Evolutionary conservation across 2,329 filamentous ascomycete genomes (phyloP).

Genomic region (Plenodomus lindquistii): DNA sequence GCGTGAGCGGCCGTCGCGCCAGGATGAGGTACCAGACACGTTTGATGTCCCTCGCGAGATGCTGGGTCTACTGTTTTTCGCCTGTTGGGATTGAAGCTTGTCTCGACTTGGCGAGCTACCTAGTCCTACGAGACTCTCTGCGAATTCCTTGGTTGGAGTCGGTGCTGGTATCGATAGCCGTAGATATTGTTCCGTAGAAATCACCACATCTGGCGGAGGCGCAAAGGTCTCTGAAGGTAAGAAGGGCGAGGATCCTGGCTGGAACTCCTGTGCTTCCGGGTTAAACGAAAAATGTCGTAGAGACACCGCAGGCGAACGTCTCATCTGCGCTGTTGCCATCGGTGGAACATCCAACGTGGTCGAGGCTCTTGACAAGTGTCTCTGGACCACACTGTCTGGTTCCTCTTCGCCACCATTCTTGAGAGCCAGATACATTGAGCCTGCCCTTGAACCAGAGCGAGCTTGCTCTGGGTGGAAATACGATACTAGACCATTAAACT

Average conservation of each 20-base stretch:
- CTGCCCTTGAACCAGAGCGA: conserved; percentile 31
- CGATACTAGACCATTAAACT: conserved; percentile 54
- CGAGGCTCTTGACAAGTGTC: conserved; percentile 28
- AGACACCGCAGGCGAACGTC: conserved; percentile 30
- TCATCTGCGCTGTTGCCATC: conserved; percentile 12
- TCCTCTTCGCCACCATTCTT: conserved; percentile 17
- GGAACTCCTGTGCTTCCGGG: conserved; percentile 42
- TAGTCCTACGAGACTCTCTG: conserved; percentile 20
- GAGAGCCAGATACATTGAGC: conserved; percentile 30
- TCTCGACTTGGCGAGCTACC: conserved; percentile 20
- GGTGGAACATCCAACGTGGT: conserved; percentile 31
- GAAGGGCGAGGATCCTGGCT: conserved; percentile 25
- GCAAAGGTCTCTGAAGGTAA: conserved; percentile 18
- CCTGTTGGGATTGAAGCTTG: conserved; percentile 18
- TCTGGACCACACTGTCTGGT: conserved; percentile 11
- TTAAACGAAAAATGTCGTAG: conserved; percentile 40
- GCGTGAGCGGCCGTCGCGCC: conserved; percentile 15
- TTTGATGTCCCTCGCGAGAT: conserved; percentile 34
- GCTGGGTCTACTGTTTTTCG: conserved; percentile 19
- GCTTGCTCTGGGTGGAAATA: conserved; percentile 32
- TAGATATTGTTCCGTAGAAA: conserved; percentile 33
- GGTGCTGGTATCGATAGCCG: conserved; percentile 35
- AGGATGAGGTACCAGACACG: conserved; percentile 26
- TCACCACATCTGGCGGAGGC: conserved; percentile 16
- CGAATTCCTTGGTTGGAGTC: conserved; percentile 21